A percentile compares a stretch with the other conserved stretches of the same genome.
Conservation (phyloP, 441 rosid genomes). For the Gossypium lobatum region DNA sequence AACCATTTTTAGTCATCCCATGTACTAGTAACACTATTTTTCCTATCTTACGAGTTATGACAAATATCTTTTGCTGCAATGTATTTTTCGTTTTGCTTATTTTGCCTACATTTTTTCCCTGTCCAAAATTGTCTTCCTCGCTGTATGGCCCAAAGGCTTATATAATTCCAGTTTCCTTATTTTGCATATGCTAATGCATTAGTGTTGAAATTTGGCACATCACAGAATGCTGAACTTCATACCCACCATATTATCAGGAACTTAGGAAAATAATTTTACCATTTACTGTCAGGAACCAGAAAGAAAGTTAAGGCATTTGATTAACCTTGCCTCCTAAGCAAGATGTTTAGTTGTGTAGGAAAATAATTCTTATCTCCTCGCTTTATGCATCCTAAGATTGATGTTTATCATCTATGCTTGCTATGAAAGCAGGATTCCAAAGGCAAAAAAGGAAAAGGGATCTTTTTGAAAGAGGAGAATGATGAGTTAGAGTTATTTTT, state of each 20-base stretch:
- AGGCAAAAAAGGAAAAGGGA: background rate
- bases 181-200: background rate
- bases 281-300: background rate
- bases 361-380: too few species aligned
- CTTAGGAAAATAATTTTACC: slow-evolving; percentile 2
- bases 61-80: background rate
- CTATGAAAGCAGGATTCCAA: background rate
- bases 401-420: background rate
- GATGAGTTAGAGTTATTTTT: background rate
- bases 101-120: background rate
- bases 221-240: background rate
- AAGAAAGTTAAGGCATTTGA: background rate
- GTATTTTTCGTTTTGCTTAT: background rate
- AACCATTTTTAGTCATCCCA: background rate
- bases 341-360: background rate
- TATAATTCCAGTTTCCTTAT: background rate
- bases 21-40: background rate
- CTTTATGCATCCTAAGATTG: background rate
- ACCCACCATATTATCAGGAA: background rate
- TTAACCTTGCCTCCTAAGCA: background rate
- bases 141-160: background rate
- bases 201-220: background rate
- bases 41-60: background rate
- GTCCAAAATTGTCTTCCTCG: background rate
- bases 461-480: background rate